Evolutionary conservation across 2,329 filamentous ascomycete genomes (phyloP).

Genomic region (Hypoxylon sp.): DNA sequence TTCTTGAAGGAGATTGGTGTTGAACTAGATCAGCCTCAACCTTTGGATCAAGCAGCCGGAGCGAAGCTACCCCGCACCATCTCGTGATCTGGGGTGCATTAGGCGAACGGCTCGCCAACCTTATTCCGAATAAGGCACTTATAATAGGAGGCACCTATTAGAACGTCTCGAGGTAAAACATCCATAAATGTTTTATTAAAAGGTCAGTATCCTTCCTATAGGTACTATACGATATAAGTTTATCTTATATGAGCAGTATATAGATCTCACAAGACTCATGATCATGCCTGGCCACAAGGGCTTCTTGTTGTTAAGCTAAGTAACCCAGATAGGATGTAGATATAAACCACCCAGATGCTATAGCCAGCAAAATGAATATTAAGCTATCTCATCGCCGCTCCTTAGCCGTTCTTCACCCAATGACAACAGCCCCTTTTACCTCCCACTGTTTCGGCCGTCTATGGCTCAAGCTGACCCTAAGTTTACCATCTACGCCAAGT

Average conservation of each 20-base stretch:
- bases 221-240: background rate
- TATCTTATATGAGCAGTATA: background rate
- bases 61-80: constrained; percentile 30
- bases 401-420: too few species aligned
- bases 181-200: background rate
- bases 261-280: too few species aligned
- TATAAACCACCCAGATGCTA: background rate
- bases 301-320: background rate
- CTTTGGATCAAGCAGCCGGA: background rate
- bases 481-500: too few species aligned
- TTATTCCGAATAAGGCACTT: background rate
- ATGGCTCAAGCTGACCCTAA: too few species aligned
- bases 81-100: constrained; percentile 42
- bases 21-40: background rate
- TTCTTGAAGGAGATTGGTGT: background rate
- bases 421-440: too few species aligned
- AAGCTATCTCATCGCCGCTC: background rate
- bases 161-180: background rate
- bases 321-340: background rate
- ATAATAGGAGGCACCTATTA: background rate
- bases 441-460: too few species aligned
- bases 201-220: background rate
- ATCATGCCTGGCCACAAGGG: background rate
- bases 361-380: background rate
- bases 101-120: constrained; percentile 1